These are phyloP conservation scores for Monilinia fructicola DNA, from an alignment of 2,329 filamentous ascomycete species.

Conservation along the genomic window DNA sequence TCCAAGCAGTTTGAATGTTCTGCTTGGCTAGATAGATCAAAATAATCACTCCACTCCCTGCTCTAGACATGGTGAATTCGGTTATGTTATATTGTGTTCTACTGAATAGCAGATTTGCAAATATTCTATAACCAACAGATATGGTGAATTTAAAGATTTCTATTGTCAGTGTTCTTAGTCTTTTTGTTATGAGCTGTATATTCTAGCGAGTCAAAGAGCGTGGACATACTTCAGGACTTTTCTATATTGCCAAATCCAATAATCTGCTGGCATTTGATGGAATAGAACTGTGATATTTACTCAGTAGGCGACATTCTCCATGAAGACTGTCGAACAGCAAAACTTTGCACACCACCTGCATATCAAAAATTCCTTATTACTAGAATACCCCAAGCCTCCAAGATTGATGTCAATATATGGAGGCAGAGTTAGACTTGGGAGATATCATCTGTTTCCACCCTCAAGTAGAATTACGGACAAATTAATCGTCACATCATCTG, in stretches of 20 bases:
- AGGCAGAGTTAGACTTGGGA: too few species aligned
- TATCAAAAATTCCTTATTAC: too few species aligned
- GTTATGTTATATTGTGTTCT: too few species aligned
- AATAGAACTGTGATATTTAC: not conserved
- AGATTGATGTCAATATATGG: not conserved
- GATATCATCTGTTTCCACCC: too few species aligned
- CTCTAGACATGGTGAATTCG: not conserved
- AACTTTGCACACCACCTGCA: not conserved
- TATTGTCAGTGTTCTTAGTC: not conserved
- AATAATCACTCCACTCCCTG: not conserved
- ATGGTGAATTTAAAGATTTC: not conserved
- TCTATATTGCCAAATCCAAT: not conserved
- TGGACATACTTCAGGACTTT: not conserved
- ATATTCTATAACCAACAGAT: too few species aligned
- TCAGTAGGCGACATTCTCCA: too few species aligned
- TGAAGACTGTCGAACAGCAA: too few species aligned
- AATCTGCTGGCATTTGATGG: too few species aligned
- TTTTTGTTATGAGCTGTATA: not conserved
- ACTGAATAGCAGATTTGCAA: not conserved
- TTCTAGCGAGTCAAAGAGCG: not conserved
- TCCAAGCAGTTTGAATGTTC: too few species aligned
- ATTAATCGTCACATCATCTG: too few species aligned
- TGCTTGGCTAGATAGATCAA: not conserved
- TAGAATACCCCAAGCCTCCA: too few species aligned
- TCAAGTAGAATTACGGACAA: too few species aligned